Conservation (phyloP, 345 rosid species). For the Eucalyptus cladocalyx region DNA sequence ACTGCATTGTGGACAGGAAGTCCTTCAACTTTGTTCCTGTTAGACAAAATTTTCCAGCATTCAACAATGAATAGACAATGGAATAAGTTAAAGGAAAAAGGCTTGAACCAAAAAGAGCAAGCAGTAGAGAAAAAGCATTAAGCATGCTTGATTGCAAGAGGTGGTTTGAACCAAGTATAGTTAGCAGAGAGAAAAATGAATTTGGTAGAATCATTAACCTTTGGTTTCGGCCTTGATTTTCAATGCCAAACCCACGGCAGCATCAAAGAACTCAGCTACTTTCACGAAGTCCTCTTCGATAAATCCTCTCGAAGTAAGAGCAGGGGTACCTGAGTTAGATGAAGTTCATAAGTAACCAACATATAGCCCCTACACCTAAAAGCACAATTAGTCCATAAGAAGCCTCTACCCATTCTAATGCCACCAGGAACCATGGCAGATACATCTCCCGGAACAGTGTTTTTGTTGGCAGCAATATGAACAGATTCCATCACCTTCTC, state of each 20-base stretch:
- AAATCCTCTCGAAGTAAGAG: conserved; percentile 86
- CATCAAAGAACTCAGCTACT: conserved; percentile 77
- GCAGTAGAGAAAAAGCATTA: not conserved
- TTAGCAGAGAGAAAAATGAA: not conserved
- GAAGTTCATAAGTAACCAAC: not conserved
- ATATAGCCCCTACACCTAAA: not conserved
- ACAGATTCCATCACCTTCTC: conserved; percentile 98
- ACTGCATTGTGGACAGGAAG: conserved; percentile 50
- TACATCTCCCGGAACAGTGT: conserved; percentile 99
- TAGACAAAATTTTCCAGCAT: not conserved
- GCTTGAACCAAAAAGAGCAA: not conserved
- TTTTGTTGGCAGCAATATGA: conserved; percentile 97
- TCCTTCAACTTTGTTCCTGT: conserved; percentile 90
- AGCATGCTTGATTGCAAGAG: not conserved
- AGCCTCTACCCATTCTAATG: conserved; percentile 87
- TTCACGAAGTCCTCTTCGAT: conserved; percentile 83
- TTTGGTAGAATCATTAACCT: conserved; percentile 27
- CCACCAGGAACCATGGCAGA: conserved; percentile 99
- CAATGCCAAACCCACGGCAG: conserved; percentile 52
- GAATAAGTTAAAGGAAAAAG: conserved; percentile 6
- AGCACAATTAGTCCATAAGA: not conserved
- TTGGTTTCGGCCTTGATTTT: conserved; percentile 74
- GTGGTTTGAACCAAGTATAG: not conserved
- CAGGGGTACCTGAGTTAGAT: conserved; percentile 69
- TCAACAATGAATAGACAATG: not conserved